Conservation (phyloP, 1,284 basidiomycete genomes). For the Leccinum subspadiceum region DNA sequence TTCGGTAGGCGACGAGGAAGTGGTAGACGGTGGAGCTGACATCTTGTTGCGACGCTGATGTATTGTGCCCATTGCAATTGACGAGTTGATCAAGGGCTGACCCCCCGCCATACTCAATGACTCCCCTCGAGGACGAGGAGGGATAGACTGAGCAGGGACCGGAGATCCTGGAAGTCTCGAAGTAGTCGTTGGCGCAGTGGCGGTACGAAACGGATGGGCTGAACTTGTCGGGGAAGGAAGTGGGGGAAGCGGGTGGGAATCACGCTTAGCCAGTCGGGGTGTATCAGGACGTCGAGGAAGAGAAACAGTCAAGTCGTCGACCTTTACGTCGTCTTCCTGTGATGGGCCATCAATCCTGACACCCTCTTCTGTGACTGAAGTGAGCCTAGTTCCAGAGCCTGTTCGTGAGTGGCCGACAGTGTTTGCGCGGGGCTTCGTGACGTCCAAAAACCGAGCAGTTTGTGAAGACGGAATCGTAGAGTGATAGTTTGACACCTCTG, state of each 20-base stretch:
- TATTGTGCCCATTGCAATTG: conserved; percentile 64
- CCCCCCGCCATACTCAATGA: conserved; percentile 27
- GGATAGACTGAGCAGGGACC: conserved; percentile 36
- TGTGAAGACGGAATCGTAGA: conserved; percentile 28
- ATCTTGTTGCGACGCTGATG: conserved; percentile 64
- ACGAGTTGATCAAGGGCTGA: conserved; percentile 53
- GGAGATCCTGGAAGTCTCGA: conserved; percentile 45
- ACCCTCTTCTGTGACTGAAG: conserved; percentile 60
- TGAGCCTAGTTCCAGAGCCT: conserved; percentile 56
- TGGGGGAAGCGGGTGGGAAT: conserved; percentile 66
- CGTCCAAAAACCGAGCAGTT: conserved; percentile 36
- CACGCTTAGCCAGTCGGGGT: conserved; percentile 41
- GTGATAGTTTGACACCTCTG: conserved; percentile 27
- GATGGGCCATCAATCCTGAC: conserved; percentile 36
- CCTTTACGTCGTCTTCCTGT: conserved; percentile 26
- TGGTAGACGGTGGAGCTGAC: conserved; percentile 51
- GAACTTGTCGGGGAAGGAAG: conserved; percentile 48
- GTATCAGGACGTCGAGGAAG: conserved; percentile 36
- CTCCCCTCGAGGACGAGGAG: conserved; percentile 48
- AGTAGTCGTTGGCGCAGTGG: conserved; percentile 33
- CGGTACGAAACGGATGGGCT: conserved; percentile 31
- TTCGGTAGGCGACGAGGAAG: conserved; percentile 58
- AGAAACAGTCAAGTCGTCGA: conserved; percentile 27
- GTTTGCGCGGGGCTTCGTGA: conserved; percentile 44
- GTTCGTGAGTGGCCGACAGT: conserved; percentile 53